phyloP scores from a whole-genome alignment of 208 protist species.

The Crithidia expoeki region DNA sequence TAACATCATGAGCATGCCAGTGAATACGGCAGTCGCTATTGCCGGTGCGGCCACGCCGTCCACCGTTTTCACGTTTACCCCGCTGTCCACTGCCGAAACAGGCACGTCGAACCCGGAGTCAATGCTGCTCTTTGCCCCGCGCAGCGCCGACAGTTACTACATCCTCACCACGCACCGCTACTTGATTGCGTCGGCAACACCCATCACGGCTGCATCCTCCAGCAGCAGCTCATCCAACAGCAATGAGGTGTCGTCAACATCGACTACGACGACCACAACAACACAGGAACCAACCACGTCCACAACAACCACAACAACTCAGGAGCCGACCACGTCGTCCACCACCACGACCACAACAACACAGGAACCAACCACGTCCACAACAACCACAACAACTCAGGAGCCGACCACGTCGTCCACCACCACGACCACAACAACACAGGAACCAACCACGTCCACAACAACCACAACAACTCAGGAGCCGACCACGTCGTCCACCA shows the following conservation, averaged over 20 bases:
- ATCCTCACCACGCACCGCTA: slow-evolving; percentile 19
- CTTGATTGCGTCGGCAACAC: slow-evolving; percentile 25
- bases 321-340: no score
- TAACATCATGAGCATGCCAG: slow-evolving; percentile 10
- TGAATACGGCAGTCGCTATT: slow-evolving; percentile 8
- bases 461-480: no score
- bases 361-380: not conserved
- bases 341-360: not conserved
- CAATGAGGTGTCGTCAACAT: not conserved
- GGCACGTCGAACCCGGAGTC: slow-evolving; percentile 1
- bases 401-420: not conserved
- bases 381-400: no score
- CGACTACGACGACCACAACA: not conserved
- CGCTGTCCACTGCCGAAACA: not conserved
- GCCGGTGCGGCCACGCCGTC: not conserved
- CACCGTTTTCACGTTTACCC: slow-evolving; percentile 16
- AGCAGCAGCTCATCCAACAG: slow-evolving; percentile 16
- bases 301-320: no score
- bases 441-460: not conserved
- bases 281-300: not conserved
- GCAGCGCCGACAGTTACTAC: slow-evolving; percentile 29
- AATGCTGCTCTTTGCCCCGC: slow-evolving; percentile 20
- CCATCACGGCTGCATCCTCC: slow-evolving; percentile 3
- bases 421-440: not conserved
- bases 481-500: no score